Percentiles rank a stretch among this genome's conserved stretches.
Conservation (phyloP, 1,284 basidiomycete genomes). For the Somion occarium region DNA sequence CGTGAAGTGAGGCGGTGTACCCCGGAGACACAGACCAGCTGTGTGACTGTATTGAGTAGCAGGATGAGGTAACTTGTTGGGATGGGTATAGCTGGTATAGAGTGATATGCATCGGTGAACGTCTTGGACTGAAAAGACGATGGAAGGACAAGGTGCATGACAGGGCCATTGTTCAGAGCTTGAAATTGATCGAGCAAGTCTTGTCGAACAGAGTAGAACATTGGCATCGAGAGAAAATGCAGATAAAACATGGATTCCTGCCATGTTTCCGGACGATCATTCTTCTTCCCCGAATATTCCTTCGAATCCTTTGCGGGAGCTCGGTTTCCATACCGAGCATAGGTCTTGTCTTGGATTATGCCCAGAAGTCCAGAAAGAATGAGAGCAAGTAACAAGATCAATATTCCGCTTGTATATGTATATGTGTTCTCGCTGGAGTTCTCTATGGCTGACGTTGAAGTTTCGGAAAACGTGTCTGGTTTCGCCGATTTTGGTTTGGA, state of each 20-base stretch:
- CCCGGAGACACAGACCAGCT: slow-evolving; percentile 86
- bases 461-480: slow-evolving; percentile 6
- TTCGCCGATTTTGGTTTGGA: slow-evolving; percentile 25
- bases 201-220: slow-evolving; percentile 58
- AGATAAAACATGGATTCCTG: slow-evolving; percentile 91
- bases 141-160: slow-evolving; percentile 16
- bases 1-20: slow-evolving; percentile 82
- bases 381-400: slow-evolving; percentile 72
- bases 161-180: slow-evolving; percentile 39
- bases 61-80: slow-evolving; percentile 69
- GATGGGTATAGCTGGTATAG: slow-evolving; percentile 13
- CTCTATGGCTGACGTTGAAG: neutral
- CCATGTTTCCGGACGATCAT: slow-evolving; percentile 47
- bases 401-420: slow-evolving; percentile 69
- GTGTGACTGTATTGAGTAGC: slow-evolving; percentile 77
- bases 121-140: slow-evolving; percentile 18
- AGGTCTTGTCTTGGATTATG: slow-evolving; percentile 83
- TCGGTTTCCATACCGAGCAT: slow-evolving; percentile 50
- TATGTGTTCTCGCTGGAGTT: slow-evolving; percentile 21
- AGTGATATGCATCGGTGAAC: slow-evolving; percentile 20
- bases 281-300: slow-evolving; percentile 10
- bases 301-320: neutral
- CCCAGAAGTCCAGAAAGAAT: slow-evolving; percentile 82
- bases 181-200: slow-evolving; percentile 49
- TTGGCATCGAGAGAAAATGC: slow-evolving; percentile 69